phyloP scores from a whole-genome alignment of 331 rosid species.

The Prunus yedoensis region DNA sequence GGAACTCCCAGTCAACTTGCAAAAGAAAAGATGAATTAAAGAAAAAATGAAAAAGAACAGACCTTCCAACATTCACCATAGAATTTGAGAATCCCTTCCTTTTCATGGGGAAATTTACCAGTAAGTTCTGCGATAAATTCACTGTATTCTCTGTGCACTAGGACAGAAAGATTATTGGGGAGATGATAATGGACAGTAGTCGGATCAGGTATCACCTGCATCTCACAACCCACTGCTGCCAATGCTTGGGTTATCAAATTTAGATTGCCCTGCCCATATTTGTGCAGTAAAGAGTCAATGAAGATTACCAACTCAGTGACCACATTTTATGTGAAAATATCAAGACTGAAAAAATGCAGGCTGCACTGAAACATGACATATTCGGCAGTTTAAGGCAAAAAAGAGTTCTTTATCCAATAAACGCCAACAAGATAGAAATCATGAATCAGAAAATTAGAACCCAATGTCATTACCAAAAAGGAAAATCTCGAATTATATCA shows the following conservation, averaged over 20 bases:
- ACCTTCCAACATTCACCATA: conserved; percentile 97
- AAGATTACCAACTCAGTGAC: conserved; percentile 20
- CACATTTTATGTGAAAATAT: background rate
- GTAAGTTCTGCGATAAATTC: conserved; percentile 71
- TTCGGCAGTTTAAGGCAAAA: background rate
- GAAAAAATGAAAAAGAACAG: conserved; percentile 10
- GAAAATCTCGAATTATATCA: background rate
- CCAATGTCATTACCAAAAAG: background rate
- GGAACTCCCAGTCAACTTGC: conserved; percentile 45
- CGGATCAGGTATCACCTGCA: conserved; percentile 91
- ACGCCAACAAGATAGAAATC: background rate
- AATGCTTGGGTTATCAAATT: conserved; percentile 94
- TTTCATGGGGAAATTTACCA: conserved; percentile 73
- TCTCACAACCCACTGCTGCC: conserved; percentile 89
- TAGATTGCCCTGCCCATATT: conserved; percentile 80
- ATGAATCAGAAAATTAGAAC: background rate
- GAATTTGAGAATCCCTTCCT: conserved; percentile 84
- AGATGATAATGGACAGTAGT: conserved; percentile 95
- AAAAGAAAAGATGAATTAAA: conserved; percentile 6
- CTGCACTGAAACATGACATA: background rate
- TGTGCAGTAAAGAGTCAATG: conserved; percentile 16
- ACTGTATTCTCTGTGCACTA: conserved; percentile 73
- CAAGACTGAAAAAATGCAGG: background rate
- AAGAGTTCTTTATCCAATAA: background rate
- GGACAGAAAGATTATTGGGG: conserved; percentile 74